Evolutionary conservation across 2,329 filamentous ascomycete genomes (phyloP).

Genomic region (Talaromyces sp.): DNA sequence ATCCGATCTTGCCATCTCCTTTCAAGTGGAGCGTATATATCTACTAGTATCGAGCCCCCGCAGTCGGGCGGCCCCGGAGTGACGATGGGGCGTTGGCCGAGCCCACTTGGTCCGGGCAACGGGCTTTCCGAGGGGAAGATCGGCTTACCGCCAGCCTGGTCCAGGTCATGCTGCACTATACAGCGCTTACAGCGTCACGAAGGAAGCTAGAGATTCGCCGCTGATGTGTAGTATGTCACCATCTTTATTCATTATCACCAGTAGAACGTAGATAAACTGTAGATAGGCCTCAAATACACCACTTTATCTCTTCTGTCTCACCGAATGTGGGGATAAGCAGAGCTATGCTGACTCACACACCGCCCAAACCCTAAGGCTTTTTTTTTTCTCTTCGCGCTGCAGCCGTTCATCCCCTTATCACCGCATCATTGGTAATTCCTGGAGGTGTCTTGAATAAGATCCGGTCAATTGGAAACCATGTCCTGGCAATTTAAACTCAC

Average conservation of each 20-base stretch:
- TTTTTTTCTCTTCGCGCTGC: slow-evolving; percentile 11
- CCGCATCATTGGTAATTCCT: background rate
- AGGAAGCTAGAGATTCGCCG: background rate
- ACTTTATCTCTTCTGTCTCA: slow-evolving; percentile 4
- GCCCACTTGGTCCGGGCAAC: slow-evolving; percentile 15
- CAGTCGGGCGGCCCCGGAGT: slow-evolving; percentile 22
- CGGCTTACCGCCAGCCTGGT: slow-evolving; percentile 3
- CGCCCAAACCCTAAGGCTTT: slow-evolving; percentile 20
- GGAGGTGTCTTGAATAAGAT: background rate
- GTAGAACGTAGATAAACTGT: background rate
- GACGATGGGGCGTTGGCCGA: slow-evolving; percentile 6
- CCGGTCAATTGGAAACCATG: slow-evolving; percentile 18
- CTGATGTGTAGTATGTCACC: no score
- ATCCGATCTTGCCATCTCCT: background rate
- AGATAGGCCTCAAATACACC: background rate
- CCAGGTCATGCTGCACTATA: background rate
- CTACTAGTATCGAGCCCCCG: slow-evolving; percentile 4
- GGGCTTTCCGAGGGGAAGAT: slow-evolving; percentile 20
- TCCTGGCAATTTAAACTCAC: slow-evolving; percentile 36
- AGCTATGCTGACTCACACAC: slow-evolving; percentile 27
- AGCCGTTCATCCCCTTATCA: background rate
- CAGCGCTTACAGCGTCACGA: background rate
- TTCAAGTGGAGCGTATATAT: slow-evolving; percentile 1
- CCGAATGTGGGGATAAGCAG: slow-evolving; percentile 15
- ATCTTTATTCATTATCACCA: no score